These are phyloP conservation scores for Spathaspora passalidarum DNA, from an alignment of 805 yeast species.

Conservation along the genomic window DNA sequence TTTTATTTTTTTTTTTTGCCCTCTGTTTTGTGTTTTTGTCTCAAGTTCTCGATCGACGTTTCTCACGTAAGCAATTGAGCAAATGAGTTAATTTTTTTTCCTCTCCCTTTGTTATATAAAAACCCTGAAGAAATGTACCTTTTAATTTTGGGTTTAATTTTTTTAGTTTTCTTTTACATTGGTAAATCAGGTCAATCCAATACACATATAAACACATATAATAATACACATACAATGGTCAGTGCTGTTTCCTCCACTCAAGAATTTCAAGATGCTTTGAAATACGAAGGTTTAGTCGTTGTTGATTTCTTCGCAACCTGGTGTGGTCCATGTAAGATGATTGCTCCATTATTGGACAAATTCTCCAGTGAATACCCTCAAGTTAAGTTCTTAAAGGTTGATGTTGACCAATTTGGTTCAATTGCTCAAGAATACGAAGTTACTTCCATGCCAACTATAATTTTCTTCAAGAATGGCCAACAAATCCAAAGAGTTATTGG, in stretches of 20 bases:
- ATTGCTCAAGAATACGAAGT: conserved; percentile 67
- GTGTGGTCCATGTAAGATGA: conserved; percentile 99
- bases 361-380: conserved; percentile 64
- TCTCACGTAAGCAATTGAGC: neutral
- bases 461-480: conserved; percentile 81
- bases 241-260: conserved; percentile 25
- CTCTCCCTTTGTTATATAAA: neutral
- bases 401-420: conserved; percentile 79
- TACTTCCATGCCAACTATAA: conserved; percentile 57
- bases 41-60: neutral
- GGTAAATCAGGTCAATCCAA: neutral
- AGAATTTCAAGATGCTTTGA: conserved; percentile 68
- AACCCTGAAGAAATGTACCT: neutral
- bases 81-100: neutral
- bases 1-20: neutral
- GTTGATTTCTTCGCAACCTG: conserved; percentile 96
- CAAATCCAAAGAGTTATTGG: conserved; percentile 80
- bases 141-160: neutral
- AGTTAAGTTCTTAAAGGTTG: conserved; percentile 83
- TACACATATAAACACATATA: neutral
- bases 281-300: conserved; percentile 71
- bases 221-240: conserved; percentile 28
- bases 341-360: conserved; percentile 89
- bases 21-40: neutral
- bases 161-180: neutral